Base-by-base conservation (phyloP, 805 yeast species). In the Schwanniomyces pseudopolymorphus region DNA sequence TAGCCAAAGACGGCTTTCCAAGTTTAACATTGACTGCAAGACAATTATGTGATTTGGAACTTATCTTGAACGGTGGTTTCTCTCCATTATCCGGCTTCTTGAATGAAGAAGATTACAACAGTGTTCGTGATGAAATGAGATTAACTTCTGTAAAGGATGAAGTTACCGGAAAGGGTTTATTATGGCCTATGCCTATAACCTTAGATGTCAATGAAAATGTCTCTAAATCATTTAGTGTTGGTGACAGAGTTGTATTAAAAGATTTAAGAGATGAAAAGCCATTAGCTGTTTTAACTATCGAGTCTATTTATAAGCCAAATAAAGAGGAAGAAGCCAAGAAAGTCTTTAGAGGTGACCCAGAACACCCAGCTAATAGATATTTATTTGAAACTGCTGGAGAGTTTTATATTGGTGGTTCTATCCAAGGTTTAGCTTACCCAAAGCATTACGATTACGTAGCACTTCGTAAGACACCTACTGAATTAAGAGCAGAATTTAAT, bases 301-400 rank as follows among this genome's bases (percentile, higher is more conserved):
- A 77, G 48, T 94, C 90, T 52, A 79, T 88, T 27, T 91, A 86
- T 75, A 75, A 75, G 58, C 97, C 96, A 55, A 77, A 91, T 69
- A 92, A 92, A 75, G 60, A 71, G 46, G 63, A 64, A 16, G 98
- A 91, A 74, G 97, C 97, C 44, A 68, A 80, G 55, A 78, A 84
- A 63, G 97, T 90, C 24, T 92, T 89, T 72, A 83, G 97, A 66
- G 98, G 97, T 51, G 97, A 92, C 66, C 91, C 95, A 39, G 97
- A 92, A 67, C 98, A 91, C 70, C 97, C 97, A 17, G 97, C 97
- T 10, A 76, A 87, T 59, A 77, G 75, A 58, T 91, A 87, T 69
- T 75, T 91, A 56, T 62, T 68, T 60, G 83, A 87, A 51, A 74
- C 77, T 43, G 91, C 91, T 28, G 91, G 92, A 59, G 96, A 88